Base-by-base conservation (phyloP, 352 stramenopile genomes). In the Hyaloperonospora arabidopsidis region DNA sequence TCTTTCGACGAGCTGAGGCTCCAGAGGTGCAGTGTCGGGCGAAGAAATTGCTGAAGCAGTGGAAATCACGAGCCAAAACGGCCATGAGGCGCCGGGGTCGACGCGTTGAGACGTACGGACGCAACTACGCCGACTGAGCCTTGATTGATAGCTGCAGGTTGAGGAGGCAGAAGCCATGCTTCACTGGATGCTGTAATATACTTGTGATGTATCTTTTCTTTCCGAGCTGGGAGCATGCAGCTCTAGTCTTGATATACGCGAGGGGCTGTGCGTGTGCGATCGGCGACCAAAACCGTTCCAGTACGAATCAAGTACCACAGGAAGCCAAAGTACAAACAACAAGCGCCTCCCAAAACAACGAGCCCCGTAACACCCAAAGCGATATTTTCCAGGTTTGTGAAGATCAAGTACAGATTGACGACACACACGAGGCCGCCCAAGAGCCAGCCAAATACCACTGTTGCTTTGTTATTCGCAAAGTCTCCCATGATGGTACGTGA, bases 371-470 rank as follows among this genome's bases (percentile, higher is more conserved):
- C 18, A 5, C 70, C 66, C 8, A 89, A 60, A 11, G 59, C 59
- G 63, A 87, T 67, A 40, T 48, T 65, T 49, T 75, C 67, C 17
- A 89, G 61, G 54, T 87, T 87, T 25, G 74, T 76, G 36, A 77
- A 72, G 41, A 89, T 73, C 49, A 89, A 63, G 68, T 87, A 89
- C 48, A 92, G 55, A 51, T 92, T 90, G 62, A 89, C 85, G 39
- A 74, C 53, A 43, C 79, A 89, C 36, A 92, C 80, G 21, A 90
- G 35, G 0, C 60, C 61, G 3, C 77, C 78, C 1, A 87, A 52
- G 10, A 74, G 0, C 82, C 79, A 92, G 39, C 82, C 82, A 12
- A 67, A 48, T 6, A 63, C 38, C 35, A 86, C 72, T 5, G 69
- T 73, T 6, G 50, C 34, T 23, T 56, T 70, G 54, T 50, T 74